Base-by-base conservation (phyloP, 768 basidiomycete genomes). In the Suillus hirtellus region DNA sequence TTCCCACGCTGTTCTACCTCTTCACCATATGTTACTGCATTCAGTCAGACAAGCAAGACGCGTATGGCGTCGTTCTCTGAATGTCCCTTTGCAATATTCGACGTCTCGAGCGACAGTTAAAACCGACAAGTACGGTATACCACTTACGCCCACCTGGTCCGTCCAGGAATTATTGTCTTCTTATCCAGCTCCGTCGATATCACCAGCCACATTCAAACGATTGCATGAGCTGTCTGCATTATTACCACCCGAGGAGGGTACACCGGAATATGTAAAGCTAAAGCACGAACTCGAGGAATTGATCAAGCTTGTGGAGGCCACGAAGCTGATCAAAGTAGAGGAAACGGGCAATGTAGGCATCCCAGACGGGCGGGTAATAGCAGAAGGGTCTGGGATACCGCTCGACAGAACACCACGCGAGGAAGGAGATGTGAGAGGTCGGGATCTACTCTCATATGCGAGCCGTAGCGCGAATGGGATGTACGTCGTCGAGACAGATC, bases 231-330 rank as follows among this genome's bases (percentile, higher is more conserved):
- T 92, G 53, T 87, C 92, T 55, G 92, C 93, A 40, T 81, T 95
- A 50, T 71, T 82, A 34, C 86, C 90, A 2, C 93, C 92, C 1
- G 71, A 78, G 54, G 79, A 85, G 63, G 84, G 82, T 43, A 85
- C 90, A 0, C 69, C 72, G 6, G 83, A 86, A 63, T 82, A 88
- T 66, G 68, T 71, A 3, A 71, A 73, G 21, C 76, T 89, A 49
- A 88, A 85, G 64, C 64, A 67, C 47, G 86, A 90, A 65, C 74
- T 95, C 65, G 88, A 89, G 66, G 87, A 88, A 60, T 82, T 95
- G 58, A 78, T 93, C 62, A 84, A 81, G 65, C 80, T 95, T 11
- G 92, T 95, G 15, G 91, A 94, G 70, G 92, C 92, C 3, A 92
- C 93, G 60, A 90, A 85, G 73, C 73, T 89, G 31, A 86, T 89